Evolutionary conservation across 257 asterid species (phyloP), one percentile per base, ranked within the genome.

Genomic region (Nyctanthes arbortristis): DNA sequence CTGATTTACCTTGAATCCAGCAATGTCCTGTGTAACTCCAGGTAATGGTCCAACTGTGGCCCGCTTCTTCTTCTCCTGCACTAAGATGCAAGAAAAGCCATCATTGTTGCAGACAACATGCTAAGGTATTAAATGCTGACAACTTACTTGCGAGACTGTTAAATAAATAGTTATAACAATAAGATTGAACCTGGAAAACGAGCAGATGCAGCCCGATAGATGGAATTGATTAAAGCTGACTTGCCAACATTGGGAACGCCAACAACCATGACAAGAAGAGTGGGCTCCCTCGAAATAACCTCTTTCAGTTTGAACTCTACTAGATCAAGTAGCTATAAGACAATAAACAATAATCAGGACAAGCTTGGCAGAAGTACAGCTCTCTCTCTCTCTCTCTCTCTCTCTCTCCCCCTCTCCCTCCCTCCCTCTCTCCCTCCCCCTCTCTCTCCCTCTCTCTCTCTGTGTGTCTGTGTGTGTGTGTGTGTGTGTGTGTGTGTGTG

Each of bases 161-260:
- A 28, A 20, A 37, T 33, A 78, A 66, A 73, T 32, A 58, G 24
- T 22, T 59, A 39, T 61, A 40, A 18, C 55, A 52, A 66, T 55
- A 63, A 66, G 39, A 76, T 54, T 77, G 75, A 69, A 93, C 98
- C 84, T 30, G 96, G 96, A 80, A 90, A 93, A 10, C 94, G 97
- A 66, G 78, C 65, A 45, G 94, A 84, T 61, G 98, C 97, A 65
- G 89, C 87, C 63, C 76, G 94, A 79, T 91, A 93, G 77, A 93
- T 84, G 70, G 92, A 88, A 80, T 93, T 93, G 65, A 90, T 88
- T 59, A 90, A 77, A 58, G 90, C 97, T 7, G 97, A 93, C 71
- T 93, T 93, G 65, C 98, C 98, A 74, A 93, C 98, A 82, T 90
- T 93, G 25, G 98, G 98, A 63, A 93, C 98, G 66, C 98, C 98